Conservation (phyloP, 192 early-diverging fungal genomes). For the Mortierella antarctica region DNA sequence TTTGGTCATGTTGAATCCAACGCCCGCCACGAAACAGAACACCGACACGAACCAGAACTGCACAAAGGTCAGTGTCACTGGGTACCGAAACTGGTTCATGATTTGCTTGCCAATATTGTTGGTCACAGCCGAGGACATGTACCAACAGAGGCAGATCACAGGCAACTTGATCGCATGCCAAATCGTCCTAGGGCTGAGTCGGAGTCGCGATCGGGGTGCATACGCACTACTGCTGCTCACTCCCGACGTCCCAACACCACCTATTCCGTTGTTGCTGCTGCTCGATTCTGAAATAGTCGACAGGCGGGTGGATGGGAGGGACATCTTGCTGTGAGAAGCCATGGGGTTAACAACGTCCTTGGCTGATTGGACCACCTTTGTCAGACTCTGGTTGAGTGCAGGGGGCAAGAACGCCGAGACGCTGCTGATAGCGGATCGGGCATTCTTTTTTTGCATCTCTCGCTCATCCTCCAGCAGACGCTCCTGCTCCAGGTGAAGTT, state of each 20-base stretch:
- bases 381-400: slow-evolving; percentile 25
- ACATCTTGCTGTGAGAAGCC: slow-evolving; percentile 14
- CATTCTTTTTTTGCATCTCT: slow-evolving; percentile 41
- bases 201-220: slow-evolving; percentile 15
- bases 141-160: slow-evolving; percentile 77
- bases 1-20: slow-evolving; percentile 55
- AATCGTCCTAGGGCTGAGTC: slow-evolving; percentile 5
- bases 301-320: slow-evolving; percentile 6
- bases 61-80: slow-evolving; percentile 85
- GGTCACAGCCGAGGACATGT: slow-evolving; percentile 84
- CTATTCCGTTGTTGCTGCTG: neutral
- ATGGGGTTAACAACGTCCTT: slow-evolving; percentile 28
- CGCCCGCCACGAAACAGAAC: slow-evolving; percentile 64
- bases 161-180: slow-evolving; percentile 19
- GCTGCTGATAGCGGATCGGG: slow-evolving; percentile 25
- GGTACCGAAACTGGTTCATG: slow-evolving; percentile 79
- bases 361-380: slow-evolving; percentile 41
- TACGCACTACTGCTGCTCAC: slow-evolving; percentile 12
- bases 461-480: slow-evolving; percentile 23
- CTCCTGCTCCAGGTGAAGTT: slow-evolving; percentile 19
- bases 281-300: slow-evolving; percentile 3
- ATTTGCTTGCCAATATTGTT: slow-evolving; percentile 89
- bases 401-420: slow-evolving; percentile 33
- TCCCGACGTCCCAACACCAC: neutral
- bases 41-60: slow-evolving; percentile 85